Percentiles rank a stretch among this genome's conserved stretches.
These are phyloP conservation scores for Stevia rebaudiana DNA, from an alignment of 140 eudicot genomes.

Conservation along the genomic window DNA sequence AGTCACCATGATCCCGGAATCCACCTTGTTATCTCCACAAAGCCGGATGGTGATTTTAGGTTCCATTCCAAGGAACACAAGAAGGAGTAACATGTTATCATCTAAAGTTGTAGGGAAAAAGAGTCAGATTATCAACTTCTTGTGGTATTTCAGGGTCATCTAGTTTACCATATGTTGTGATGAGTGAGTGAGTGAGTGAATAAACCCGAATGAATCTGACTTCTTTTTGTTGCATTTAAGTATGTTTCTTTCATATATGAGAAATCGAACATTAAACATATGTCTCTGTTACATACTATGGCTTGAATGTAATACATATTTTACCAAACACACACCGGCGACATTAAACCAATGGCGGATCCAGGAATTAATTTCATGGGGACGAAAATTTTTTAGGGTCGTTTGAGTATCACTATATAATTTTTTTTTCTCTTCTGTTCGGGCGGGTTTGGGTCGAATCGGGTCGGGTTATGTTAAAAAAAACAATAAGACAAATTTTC, in stretches of 20 bases:
- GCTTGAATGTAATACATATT: too few relatives aligned
- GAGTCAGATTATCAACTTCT: conserved; percentile 17
- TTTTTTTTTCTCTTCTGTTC: too few relatives aligned
- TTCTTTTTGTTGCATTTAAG: background rate
- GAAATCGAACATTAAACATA: too few relatives aligned
- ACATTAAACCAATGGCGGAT: too few relatives aligned
- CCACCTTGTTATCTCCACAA: conserved; percentile 37
- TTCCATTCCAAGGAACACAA: conserved; percentile 24
- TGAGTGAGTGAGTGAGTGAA: background rate
- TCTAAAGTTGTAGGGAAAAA: conserved; percentile 14
- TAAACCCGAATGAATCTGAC: conserved; percentile 9
- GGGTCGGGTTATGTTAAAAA: too few relatives aligned
- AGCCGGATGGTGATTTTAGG: conserved; percentile 16
- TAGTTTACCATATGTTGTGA: background rate
- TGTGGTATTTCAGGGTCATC: background rate
- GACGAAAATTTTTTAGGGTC: too few relatives aligned
- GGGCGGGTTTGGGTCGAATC: too few relatives aligned
- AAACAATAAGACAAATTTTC: too few relatives aligned
- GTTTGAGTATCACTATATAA: too few relatives aligned
- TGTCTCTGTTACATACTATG: too few relatives aligned
- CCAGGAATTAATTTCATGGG: too few relatives aligned
- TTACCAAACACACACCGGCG: too few relatives aligned
- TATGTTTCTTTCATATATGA: background rate
- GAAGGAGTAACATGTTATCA: background rate
- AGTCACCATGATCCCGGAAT: conserved; percentile 76